Evolutionary conservation across 441 rosid species (phyloP).

Genomic region (Erodium texanum): DNA sequence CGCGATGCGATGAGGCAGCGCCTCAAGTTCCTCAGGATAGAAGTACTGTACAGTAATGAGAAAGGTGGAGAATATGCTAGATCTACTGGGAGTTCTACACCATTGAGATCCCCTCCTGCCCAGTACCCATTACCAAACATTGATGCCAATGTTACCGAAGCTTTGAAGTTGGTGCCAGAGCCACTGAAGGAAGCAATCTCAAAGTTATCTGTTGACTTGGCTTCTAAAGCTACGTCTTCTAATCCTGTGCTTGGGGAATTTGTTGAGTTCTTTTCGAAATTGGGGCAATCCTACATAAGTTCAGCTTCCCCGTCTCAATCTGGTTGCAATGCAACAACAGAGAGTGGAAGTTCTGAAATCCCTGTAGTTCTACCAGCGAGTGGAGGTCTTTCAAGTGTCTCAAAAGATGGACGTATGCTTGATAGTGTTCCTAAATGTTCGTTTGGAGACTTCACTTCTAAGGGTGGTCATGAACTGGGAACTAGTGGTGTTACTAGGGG

Average conservation of each 20-base stretch:
- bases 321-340: conserved; percentile 15
- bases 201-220: conserved; percentile 43
- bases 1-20: conserved; percentile 54
- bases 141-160: conserved; percentile 20
- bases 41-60: conserved; percentile 34
- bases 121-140: conserved; percentile 28
- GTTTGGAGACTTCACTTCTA: neutral
- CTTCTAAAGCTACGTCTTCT: conserved; percentile 43
- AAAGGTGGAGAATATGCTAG: conserved; percentile 25
- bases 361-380: conserved; percentile 18
- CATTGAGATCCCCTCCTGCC: conserved; percentile 36
- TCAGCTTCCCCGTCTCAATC: conserved; percentile 20
- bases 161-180: conserved; percentile 35
- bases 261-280: conserved; percentile 39
- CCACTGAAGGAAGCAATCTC: conserved; percentile 44
- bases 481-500: conserved; percentile 12
- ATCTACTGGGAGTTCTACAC: conserved; percentile 47
- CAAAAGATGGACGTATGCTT: conserved; percentile 9
- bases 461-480: conserved; percentile 19
- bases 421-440: neutral
- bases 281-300: conserved; percentile 30
- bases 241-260: conserved; percentile 35
- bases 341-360: conserved; percentile 12
- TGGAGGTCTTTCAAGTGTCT: conserved; percentile 17
- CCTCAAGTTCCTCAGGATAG: conserved; percentile 59